A percentile compares a stretch with the other conserved stretches of the same genome.
phyloP scores from a whole-genome alignment of 257 asterid genomes.

The Misopates orontium region DNA sequence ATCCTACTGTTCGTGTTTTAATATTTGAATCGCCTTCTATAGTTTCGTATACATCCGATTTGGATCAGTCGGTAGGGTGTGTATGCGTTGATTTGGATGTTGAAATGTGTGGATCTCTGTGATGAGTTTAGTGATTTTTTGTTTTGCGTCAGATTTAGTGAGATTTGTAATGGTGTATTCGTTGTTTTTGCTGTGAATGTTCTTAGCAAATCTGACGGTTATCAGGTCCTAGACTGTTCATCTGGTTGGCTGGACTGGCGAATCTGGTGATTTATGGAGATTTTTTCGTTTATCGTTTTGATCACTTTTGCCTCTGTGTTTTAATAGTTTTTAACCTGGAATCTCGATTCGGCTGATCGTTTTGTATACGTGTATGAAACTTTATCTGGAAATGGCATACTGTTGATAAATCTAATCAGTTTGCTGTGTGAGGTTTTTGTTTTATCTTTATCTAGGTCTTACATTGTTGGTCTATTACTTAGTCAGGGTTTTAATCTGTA shows the following conservation, averaged over 20 bases:
- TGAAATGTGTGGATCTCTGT: too few species aligned
- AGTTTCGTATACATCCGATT: background rate
- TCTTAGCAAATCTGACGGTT: too few species aligned
- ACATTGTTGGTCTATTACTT: background rate
- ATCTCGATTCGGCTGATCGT: background rate
- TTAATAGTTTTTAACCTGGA: background rate
- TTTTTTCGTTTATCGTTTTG: background rate
- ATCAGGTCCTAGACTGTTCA: too few species aligned
- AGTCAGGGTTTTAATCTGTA: slow-evolving; percentile 2
- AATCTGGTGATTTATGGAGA: too few species aligned
- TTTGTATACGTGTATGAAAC: background rate
- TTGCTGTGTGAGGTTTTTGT: slow-evolving; percentile 16
- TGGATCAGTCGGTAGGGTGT: too few species aligned
- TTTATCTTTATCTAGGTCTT: background rate
- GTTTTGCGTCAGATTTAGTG: too few species aligned
- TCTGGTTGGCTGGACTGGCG: too few species aligned
- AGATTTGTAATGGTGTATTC: too few species aligned
- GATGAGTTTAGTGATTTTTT: too few species aligned
- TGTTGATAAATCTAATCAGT: slow-evolving; percentile 14
- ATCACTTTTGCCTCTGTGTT: background rate
- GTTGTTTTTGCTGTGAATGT: too few species aligned
- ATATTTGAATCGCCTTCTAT: background rate
- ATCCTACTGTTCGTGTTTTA: background rate
- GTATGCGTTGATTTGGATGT: too few species aligned
- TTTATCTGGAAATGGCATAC: background rate